Evolutionary conservation across 2,329 filamentous ascomycete genomes (phyloP).

Genomic region (Aspergillus felis): DNA sequence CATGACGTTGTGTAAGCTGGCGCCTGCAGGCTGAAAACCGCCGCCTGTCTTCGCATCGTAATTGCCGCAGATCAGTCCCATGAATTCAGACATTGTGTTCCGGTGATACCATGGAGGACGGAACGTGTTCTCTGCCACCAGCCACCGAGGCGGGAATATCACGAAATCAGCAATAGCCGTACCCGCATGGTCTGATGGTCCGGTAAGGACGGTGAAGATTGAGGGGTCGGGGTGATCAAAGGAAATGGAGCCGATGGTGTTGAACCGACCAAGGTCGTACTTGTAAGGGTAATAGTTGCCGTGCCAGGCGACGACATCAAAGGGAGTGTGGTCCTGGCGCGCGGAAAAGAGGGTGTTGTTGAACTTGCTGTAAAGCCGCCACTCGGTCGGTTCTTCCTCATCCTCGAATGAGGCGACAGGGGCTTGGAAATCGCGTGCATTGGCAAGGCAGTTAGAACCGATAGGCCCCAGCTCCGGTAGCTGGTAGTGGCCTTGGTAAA

Average conservation of each 20-base stretch:
- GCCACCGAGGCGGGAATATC: slow-evolving; percentile 63
- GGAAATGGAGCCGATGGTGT: slow-evolving; percentile 67
- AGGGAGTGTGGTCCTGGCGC: slow-evolving; percentile 66
- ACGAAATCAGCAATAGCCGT: slow-evolving; percentile 64
- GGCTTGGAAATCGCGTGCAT: slow-evolving; percentile 69
- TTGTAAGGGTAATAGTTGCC: slow-evolving; percentile 78
- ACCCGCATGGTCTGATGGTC: slow-evolving; percentile 53
- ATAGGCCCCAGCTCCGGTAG: slow-evolving; percentile 71
- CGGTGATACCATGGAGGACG: slow-evolving; percentile 62
- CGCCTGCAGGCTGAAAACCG: slow-evolving; percentile 59
- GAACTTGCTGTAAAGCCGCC: slow-evolving; percentile 61
- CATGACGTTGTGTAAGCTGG: slow-evolving; percentile 67
- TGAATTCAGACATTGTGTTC: slow-evolving; percentile 64
- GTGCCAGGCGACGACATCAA: slow-evolving; percentile 77
- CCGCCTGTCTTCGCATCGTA: slow-evolving; percentile 58
- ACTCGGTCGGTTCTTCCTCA: slow-evolving; percentile 47
- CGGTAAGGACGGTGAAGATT: slow-evolving; percentile 68
- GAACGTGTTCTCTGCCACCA: slow-evolving; percentile 59
- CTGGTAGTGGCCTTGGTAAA: slow-evolving; percentile 68
- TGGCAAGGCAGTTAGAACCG: slow-evolving; percentile 70
- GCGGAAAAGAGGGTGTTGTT: slow-evolving; percentile 64
- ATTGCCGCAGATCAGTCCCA: slow-evolving; percentile 59
- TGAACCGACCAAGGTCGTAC: slow-evolving; percentile 75
- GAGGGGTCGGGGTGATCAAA: slow-evolving; percentile 75
- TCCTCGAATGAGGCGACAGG: slow-evolving; percentile 67